Evolutionary conservation across 2,329 filamentous ascomycete species (phyloP), one percentile per base, ranked within the genome.

Genomic region (Cryphonectria naterciae): DNA sequence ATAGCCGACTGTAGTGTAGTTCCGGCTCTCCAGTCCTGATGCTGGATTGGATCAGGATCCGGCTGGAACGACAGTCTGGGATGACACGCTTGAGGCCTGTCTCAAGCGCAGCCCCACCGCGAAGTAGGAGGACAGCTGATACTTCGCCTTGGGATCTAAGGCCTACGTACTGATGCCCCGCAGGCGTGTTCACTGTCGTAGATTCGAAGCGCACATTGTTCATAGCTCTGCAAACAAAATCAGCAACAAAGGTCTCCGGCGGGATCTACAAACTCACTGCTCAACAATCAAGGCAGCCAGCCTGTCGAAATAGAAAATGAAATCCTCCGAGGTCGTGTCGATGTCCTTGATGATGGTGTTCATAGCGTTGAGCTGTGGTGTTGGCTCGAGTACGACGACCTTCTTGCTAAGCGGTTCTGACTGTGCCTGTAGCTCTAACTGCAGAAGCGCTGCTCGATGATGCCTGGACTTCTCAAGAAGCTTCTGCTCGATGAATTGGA

Each of bases 231-330:
- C 56, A n/a, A 6, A 41, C 11, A 41, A 52, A 11, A 8, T 65
- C 32, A 46, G 52, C 52, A 63, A 54, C 5, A 2, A 17, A 37
- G 1, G 8, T 10, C 11, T 11, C 19, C 3, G 4, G 46, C 39
- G 17, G 39, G 28, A 43, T 28, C 4, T 10, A 15, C 35, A 13
- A 19, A 81, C 86, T 72, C 81, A 91, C 88, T 90, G 84, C 80
- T 98, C 95, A 63, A 98, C 88, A 37, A 98, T 85, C 67, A 98
- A 85, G n/a, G 92, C 89, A 1, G 93, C 90, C 52, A 98, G 85
- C 52, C 96, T 89, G 81, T 99, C 94, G 80, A 98, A 98, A 81
- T 98, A 98, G 81, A 98, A 98, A 73, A 97, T 93, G 79, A 98
- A 98, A 76, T 98, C 95, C 78, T 97, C 95, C 58, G 93, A 88